These are phyloP conservation scores for Picocystis salinarum DNA, from an alignment of 139 green algal genomes.

Conservation along the genomic window DNA sequence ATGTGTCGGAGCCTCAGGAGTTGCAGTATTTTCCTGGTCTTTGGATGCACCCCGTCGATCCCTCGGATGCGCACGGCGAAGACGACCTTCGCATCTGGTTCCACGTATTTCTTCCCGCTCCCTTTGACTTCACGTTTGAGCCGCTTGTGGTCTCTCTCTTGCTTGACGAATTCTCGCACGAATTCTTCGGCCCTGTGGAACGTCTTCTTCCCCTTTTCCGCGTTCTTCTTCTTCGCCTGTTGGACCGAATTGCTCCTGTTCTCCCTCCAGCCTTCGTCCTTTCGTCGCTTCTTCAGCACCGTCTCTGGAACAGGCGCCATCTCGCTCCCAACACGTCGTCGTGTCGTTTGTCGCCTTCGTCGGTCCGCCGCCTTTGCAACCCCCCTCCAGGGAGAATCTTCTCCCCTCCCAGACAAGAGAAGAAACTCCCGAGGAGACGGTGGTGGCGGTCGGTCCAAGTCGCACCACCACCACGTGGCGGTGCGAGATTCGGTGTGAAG, in stretches of 20 bases:
- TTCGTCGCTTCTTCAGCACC: conserved; percentile 78
- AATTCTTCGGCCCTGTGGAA: conserved; percentile 96
- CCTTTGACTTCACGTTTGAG: conserved; percentile 78
- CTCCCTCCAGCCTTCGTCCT: conserved; percentile 67
- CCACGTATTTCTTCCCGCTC: conserved; percentile 79
- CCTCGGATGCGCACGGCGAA: conserved; percentile 89
- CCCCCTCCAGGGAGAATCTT: no score
- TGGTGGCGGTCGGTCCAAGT: no score
- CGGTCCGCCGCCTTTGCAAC: no score
- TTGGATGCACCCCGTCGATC: conserved; percentile 90
- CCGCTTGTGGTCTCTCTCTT: conserved; percentile 81
- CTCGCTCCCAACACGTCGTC: no score
- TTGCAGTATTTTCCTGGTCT: conserved; percentile 91
- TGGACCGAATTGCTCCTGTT: conserved; percentile 38
- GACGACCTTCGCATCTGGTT: conserved; percentile 80
- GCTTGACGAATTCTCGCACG: conserved; percentile 86
- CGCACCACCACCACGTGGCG: no score
- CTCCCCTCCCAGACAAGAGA: no score
- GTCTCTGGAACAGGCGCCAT: conserved; percentile 66
- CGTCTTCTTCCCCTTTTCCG: conserved; percentile 48
- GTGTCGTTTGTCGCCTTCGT: no score
- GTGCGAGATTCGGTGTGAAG: no score
- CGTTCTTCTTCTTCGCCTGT: conserved; percentile 37
- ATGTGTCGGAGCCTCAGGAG: conserved; percentile 93
- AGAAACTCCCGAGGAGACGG: no score